A percentile compares a stretch with the other conserved stretches of the same genome.
Evolutionary conservation across 129 eudicot species (phyloP).

Genomic region (Escallonia herrerae): DNA sequence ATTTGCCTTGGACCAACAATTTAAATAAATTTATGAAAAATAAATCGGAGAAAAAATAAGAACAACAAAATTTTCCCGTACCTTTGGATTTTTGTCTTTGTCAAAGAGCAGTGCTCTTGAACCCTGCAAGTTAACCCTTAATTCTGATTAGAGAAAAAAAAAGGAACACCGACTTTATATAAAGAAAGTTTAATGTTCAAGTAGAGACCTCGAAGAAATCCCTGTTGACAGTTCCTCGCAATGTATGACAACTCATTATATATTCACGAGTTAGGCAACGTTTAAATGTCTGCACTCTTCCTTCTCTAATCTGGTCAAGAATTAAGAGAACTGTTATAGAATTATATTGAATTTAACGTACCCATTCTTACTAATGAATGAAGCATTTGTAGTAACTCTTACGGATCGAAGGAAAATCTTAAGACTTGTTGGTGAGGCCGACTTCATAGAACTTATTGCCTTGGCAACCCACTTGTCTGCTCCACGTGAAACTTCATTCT

Average conservation of each 20-base stretch:
- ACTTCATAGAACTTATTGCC: background rate
- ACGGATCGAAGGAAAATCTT: background rate
- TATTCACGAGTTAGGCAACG: background rate
- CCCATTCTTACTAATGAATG: background rate
- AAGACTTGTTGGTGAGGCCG: background rate
- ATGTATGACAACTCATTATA: background rate
- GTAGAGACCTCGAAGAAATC: background rate
- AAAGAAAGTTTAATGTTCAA: background rate
- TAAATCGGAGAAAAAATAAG: background rate
- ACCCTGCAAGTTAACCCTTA: background rate
- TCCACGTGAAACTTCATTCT: background rate
- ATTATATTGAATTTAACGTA: background rate
- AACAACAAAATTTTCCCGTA: background rate
- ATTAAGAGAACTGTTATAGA: background rate
- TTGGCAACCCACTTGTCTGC: background rate
- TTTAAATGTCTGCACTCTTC: background rate
- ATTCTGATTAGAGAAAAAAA: too few relatives aligned
- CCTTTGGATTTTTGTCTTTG: background rate
- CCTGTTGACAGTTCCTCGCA: background rate
- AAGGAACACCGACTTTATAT: too few relatives aligned
- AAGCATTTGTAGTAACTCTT: background rate
- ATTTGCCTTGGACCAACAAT: too few relatives aligned
- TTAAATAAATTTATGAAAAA: too few relatives aligned
- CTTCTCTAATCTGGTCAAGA: background rate
- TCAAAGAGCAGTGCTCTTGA: background rate